These are phyloP conservation scores for Bimuria novae-zelandiae DNA, from an alignment of 2,329 filamentous ascomycete species.

Conservation along the genomic window DNA sequence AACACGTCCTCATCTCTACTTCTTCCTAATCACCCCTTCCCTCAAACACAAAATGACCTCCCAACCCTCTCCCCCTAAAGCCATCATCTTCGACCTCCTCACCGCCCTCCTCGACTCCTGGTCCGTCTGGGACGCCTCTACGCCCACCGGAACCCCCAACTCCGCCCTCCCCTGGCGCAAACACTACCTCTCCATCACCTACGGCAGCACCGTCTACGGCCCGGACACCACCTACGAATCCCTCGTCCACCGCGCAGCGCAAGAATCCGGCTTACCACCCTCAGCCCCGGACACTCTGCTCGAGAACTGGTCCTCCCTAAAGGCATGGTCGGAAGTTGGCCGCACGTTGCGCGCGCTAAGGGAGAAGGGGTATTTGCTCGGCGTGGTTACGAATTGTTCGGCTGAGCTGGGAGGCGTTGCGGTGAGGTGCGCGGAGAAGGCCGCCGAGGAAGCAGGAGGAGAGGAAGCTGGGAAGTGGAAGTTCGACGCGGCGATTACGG, in stretches of 20 bases:
- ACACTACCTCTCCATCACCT: slow-evolving; percentile 48
- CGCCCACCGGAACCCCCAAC: slow-evolving; percentile 23
- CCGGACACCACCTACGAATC: slow-evolving; percentile 4
- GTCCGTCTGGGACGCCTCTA: slow-evolving; percentile 41
- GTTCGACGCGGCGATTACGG: slow-evolving; percentile 46
- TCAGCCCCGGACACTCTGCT: slow-evolving; percentile 4
- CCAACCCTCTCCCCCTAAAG: no score
- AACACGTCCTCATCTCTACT: no score
- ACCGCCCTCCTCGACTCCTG: slow-evolving; percentile 49
- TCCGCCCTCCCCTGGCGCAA: slow-evolving; percentile 37
- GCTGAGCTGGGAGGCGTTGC: slow-evolving; percentile 31
- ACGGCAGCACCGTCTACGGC: slow-evolving; percentile 38
- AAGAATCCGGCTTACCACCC: slow-evolving; percentile 21
- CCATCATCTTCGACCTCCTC: slow-evolving; percentile 49
- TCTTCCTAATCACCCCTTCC: background rate
- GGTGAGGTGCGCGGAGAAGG: slow-evolving; percentile 1
- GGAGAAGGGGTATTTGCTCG: slow-evolving; percentile 37
- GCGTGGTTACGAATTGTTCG: slow-evolving; percentile 49
- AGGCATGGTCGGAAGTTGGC: slow-evolving; percentile 17
- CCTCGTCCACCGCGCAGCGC: slow-evolving; percentile 1
- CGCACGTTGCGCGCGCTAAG: slow-evolving; percentile 25
- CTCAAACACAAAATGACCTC: no score
- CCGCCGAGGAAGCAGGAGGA: slow-evolving; percentile 5
- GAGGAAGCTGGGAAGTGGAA: background rate
- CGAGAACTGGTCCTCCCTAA: background rate